A percentile compares a stretch with the other conserved stretches of the same genome.
phyloP scores from a whole-genome alignment of 2,329 filamentous ascomycete genomes.

The Fusarium brachygibbosum region DNA sequence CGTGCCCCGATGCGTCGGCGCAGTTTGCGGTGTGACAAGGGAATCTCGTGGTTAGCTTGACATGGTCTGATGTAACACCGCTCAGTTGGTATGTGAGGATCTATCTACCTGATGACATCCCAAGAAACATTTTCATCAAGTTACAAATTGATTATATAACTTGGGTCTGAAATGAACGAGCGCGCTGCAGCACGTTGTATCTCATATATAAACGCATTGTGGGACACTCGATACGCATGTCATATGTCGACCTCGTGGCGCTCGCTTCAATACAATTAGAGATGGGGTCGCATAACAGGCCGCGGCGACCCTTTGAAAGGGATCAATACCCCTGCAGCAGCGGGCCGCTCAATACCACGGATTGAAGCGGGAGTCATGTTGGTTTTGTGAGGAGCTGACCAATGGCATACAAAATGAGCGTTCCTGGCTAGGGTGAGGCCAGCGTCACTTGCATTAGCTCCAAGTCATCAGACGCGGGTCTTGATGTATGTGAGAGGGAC shows the following conservation, averaged over 20 bases:
- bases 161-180: neutral
- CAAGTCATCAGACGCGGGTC: constrained; percentile 42
- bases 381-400: constrained; percentile 39
- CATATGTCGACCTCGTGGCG: constrained; percentile 31
- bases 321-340: constrained; percentile 45
- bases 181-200: neutral
- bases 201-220: neutral
- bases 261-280: constrained; percentile 19
- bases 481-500: constrained; percentile 18
- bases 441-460: constrained; percentile 49
- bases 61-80: constrained; percentile 45
- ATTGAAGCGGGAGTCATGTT: constrained; percentile 39
- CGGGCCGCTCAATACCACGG: constrained; percentile 46
- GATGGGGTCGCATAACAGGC: constrained; percentile 44
- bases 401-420: constrained; percentile 36
- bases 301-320: constrained; percentile 37
- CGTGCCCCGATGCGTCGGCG: constrained; percentile 4
- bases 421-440: constrained; percentile 46
- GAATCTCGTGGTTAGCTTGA: constrained; percentile 37
- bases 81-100: constrained; percentile 17
- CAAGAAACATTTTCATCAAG: neutral
- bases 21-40: constrained; percentile 45
- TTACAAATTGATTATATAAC: neutral
- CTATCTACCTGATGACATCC: neutral
- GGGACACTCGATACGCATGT: constrained; percentile 19